phyloP scores from a whole-genome alignment of 169 alveolate genomes.

The Babesia gibsoni region DNA sequence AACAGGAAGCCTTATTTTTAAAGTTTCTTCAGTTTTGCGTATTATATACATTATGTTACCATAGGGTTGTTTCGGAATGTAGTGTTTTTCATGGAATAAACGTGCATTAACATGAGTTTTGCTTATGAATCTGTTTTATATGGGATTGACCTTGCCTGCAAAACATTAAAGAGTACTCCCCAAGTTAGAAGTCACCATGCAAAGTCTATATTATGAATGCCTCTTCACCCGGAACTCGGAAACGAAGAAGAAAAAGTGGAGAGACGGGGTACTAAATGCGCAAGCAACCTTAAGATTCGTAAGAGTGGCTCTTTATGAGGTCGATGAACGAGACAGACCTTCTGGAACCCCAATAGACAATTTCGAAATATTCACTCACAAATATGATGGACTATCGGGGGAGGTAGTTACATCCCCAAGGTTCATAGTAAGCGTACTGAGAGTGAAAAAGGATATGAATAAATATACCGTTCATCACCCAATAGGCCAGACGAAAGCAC shows the following conservation, averaged over 20 bases:
- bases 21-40: no score
- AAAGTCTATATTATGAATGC: no score
- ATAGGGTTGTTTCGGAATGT: neutral
- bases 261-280: slow-evolving; percentile 36
- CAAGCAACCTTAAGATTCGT: slow-evolving; percentile 36
- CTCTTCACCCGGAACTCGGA: slow-evolving; percentile 36
- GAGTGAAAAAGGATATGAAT: neutral
- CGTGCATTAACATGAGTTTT: neutral
- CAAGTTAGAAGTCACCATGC: no score
- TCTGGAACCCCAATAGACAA: slow-evolving; percentile 25
- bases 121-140: neutral
- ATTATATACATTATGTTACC: neutral
- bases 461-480: neutral
- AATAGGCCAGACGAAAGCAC: neutral
- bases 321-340: neutral
- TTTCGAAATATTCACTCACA: slow-evolving; percentile 32
- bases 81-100: neutral
- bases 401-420: slow-evolving; percentile 13
- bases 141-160: no score
- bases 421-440: neutral
- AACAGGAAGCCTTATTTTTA: no score
- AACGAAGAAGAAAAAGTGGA: slow-evolving; percentile 42
- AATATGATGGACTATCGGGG: slow-evolving; percentile 17
- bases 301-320: slow-evolving; percentile 35
- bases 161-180: no score